Evolutionary conservation across 495 filamentous ascomycete species (phyloP).

Genomic region (Hyaloscypha hepaticicola): DNA sequence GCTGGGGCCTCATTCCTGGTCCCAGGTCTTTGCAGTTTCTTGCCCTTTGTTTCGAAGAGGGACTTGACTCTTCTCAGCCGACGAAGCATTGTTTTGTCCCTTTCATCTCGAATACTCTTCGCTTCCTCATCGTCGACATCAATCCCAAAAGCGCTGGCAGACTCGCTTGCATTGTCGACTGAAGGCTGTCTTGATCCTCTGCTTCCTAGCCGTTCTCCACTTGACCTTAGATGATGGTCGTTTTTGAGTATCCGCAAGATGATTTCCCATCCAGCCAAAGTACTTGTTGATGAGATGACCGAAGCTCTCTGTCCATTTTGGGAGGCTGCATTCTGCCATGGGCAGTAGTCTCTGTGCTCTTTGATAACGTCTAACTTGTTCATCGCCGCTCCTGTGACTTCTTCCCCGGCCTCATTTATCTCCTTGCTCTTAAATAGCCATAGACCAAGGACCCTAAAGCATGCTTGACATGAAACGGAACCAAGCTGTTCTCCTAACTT

Average conservation of each 20-base stretch:
- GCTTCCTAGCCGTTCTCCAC: constrained; percentile 7
- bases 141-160: constrained; percentile 13
- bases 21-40: constrained; percentile 32
- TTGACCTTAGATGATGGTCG: constrained; percentile 25
- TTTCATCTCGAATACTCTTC: constrained; percentile 44
- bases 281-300: constrained; percentile 2
- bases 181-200: constrained; percentile 2
- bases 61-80: constrained; percentile 55
- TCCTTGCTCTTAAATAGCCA: constrained; percentile 83
- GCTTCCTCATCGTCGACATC: constrained; percentile 41
- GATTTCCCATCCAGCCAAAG: constrained; percentile 30
- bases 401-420: constrained; percentile 46
- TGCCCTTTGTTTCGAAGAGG: constrained; percentile 54
- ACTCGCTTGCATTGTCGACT: constrained; percentile 21
- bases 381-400: constrained; percentile 56
- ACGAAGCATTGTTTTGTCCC: constrained; percentile 56
- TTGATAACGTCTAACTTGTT: constrained; percentile 62
- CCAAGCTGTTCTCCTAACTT: constrained; percentile 46
- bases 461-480: constrained; percentile 74
- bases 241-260: constrained; percentile 29
- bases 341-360: constrained; percentile 80
- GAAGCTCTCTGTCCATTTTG: constrained; percentile 42
- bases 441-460: constrained; percentile 84
- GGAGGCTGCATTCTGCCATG: constrained; percentile 64
- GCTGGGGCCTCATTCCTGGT: neutral